Conservation (phyloP, 1,284 basidiomycete genomes). For the Dichomitus squalens region DNA sequence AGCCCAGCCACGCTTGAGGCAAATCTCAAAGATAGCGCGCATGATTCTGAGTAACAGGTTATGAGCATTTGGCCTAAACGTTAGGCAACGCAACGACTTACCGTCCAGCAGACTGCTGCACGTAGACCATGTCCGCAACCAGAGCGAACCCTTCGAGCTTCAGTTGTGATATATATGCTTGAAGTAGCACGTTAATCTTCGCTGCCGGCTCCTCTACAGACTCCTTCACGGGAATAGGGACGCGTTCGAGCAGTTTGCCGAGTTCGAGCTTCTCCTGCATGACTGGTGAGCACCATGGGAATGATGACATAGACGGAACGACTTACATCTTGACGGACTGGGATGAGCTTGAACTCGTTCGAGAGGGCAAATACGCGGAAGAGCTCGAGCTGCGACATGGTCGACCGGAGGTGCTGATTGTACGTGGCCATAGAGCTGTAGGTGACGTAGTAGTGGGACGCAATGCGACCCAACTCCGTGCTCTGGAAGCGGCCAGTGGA, state of each 20-base stretch:
- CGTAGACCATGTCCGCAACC: conserved; percentile 98
- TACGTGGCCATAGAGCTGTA: conserved; percentile 97
- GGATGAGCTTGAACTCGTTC: conserved; percentile 96
- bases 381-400: conserved; percentile 88
- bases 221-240: conserved; percentile 98
- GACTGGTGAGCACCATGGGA: conserved; percentile 33
- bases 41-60: conserved; percentile 66
- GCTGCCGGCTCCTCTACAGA: conserved; percentile 94
- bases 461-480: conserved; percentile 93
- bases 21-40: conserved; percentile 98
- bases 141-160: conserved; percentile 96
- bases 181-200: conserved; percentile 96
- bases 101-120: conserved; percentile 90
- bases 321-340: conserved; percentile 52
- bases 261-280: conserved; percentile 86
- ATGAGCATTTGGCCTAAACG: not conserved
- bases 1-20: conserved; percentile 98
- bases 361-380: conserved; percentile 97
- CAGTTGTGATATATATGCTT: conserved; percentile 94
- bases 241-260: conserved; percentile 90
- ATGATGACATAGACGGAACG: conserved; percentile 44
- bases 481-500: conserved; percentile 87
- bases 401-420: conserved; percentile 91
- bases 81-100: conserved; percentile 33
- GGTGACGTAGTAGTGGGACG: conserved; percentile 96